Evolutionary conservation across 257 asterid species (phyloP).

Genomic region (Plantago ovata): DNA sequence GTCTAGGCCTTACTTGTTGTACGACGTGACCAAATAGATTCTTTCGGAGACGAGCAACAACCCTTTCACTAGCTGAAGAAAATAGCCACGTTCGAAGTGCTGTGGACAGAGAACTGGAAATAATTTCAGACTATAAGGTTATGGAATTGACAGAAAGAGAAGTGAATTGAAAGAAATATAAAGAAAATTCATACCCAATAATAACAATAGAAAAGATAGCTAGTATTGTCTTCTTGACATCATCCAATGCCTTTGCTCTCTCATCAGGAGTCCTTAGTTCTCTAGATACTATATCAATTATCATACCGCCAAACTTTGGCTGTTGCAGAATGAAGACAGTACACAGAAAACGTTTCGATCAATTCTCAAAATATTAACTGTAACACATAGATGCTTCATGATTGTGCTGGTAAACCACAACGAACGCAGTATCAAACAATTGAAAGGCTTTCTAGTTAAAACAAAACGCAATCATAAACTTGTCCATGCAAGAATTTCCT

Average conservation of each 20-base stretch:
- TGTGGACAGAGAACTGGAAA: conserved; percentile 37
- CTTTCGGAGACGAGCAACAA: conserved; percentile 51
- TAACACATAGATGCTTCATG: not conserved
- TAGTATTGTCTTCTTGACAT: conserved; percentile 36
- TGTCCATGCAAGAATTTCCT: no score
- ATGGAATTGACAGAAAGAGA: not conserved
- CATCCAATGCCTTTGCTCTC: conserved; percentile 35
- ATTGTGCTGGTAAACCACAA: no score
- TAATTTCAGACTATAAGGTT: not conserved
- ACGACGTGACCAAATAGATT: conserved; percentile 41
- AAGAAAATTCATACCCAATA: conserved; percentile 32
- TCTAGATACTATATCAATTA: conserved; percentile 46
- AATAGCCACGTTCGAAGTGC: conserved; percentile 46
- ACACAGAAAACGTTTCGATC: not conserved
- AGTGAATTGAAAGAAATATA: no score
- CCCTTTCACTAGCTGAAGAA: conserved; percentile 49
- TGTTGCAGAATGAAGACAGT: conserved; percentile 16
- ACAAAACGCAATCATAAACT: no score
- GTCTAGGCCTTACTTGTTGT: conserved; percentile 33
- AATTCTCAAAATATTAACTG: not conserved
- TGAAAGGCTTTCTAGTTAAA: no score
- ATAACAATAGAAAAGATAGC: conserved; percentile 30
- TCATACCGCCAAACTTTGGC: conserved; percentile 49
- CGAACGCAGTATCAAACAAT: no score
- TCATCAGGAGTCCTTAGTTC: conserved; percentile 28